These are phyloP conservation scores for Rhizopus sp. DNA, from an alignment of 371 early-diverging fungal species.

Conservation along the genomic window DNA sequence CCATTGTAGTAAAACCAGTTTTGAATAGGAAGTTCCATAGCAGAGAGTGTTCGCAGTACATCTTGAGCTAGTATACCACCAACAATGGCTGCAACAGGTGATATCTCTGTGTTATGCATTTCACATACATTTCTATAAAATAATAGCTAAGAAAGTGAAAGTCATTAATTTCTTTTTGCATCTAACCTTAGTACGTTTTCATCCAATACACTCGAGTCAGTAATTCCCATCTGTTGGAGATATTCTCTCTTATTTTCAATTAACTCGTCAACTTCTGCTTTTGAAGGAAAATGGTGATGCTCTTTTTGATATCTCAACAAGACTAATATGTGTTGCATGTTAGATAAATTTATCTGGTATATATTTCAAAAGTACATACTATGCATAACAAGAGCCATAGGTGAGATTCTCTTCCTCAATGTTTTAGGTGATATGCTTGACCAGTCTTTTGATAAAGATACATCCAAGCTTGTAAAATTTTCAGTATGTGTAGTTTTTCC, in stretches of 20 bases:
- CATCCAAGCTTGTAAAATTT: slow-evolving; percentile 46
- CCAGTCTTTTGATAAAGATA: slow-evolving; percentile 36
- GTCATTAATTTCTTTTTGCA: not conserved
- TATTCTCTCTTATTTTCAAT: slow-evolving; percentile 20
- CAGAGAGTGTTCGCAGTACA: slow-evolving; percentile 78
- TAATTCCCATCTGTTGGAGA: slow-evolving; percentile 37
- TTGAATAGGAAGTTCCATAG: slow-evolving; percentile 77
- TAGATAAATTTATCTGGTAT: not conserved
- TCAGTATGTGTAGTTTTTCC: slow-evolving; percentile 38
- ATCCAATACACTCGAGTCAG: slow-evolving; percentile 38
- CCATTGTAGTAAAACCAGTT: slow-evolving; percentile 84
- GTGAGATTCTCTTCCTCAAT: slow-evolving; percentile 47
- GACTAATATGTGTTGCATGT: slow-evolving; percentile 18
- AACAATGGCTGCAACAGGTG: slow-evolving; percentile 80
- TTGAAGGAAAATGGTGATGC: slow-evolving; percentile 25
- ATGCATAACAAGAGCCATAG: slow-evolving; percentile 53
- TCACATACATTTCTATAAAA: slow-evolving; percentile 38
- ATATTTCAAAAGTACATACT: slow-evolving; percentile 32
- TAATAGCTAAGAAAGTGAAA: slow-evolving; percentile 1
- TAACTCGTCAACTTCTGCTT: slow-evolving; percentile 21
- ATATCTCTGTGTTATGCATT: slow-evolving; percentile 61
- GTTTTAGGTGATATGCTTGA: slow-evolving; percentile 28
- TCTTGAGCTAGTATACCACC: slow-evolving; percentile 93
- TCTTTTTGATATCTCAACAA: slow-evolving; percentile 37
- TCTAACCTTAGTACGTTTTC: slow-evolving; percentile 55